Evolutionary conservation across 768 basidiomycete species (phyloP), one percentile per base, ranked within the genome.

Genomic region (Mycena filopes): DNA sequence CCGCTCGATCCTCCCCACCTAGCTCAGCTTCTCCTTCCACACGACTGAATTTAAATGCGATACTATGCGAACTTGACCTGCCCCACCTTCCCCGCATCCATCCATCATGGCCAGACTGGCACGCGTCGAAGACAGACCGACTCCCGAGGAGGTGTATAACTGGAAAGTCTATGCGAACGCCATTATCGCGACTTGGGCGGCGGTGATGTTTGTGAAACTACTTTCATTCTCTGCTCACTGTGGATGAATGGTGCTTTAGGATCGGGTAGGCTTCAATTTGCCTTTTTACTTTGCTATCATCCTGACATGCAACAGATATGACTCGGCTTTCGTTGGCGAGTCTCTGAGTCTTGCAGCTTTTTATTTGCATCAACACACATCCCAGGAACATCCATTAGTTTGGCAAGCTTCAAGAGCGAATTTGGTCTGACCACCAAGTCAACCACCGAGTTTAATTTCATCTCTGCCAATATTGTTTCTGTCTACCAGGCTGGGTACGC

Each of bases 401-500:
- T 81, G 28, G 48, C 69, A 1, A 80, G 79, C 29, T 86, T 86
- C 77, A 79, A 84, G 67, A 53, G 64, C 23, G 83, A 81, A 46
- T 87, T 86, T 53, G 78, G 78, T 0, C 75, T 82, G 23, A 71
- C 71, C 31, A 73, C 65, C 5, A 76, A 78, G 71, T 71, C 75
- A 3, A 65, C 76, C 0, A 42, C 64, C 0, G 68, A 80, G 41
- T 69, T 80, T 48, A 74, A 78, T 26, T 56, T 73, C 26, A 75
- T 81, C 48, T 79, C 78, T 6, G 78, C 82, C 12, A 84, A 84
- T 64, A 79, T 85, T 38, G 82, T 84, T 20, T 82, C 83, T 11
- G 70, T 77, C 12, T 85, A 79, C 70, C 83, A 84, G 61, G 84
- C 79, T 12, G 81, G 82, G 77, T 79, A 51, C 26, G 67, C 21